These are phyloP conservation scores for Rutstroemia sp. DNA, from an alignment of 2,329 filamentous ascomycete genomes.

Conservation along the genomic window DNA sequence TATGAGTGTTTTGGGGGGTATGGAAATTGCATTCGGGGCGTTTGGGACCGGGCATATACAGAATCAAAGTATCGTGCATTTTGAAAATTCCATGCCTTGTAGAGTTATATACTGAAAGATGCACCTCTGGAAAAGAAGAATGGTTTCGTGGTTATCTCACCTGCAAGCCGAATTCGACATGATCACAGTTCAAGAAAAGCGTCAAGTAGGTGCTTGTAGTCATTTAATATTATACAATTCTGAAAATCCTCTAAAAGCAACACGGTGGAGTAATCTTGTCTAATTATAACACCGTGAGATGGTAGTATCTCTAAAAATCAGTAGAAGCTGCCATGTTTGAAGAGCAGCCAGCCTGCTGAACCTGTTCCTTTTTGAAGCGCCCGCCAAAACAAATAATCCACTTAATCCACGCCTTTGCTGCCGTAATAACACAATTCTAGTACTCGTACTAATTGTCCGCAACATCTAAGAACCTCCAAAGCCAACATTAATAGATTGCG, in stretches of 20 bases:
- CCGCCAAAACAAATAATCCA: not conserved
- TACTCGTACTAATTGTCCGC: not conserved
- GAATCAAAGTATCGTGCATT: not conserved
- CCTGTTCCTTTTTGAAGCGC: not conserved
- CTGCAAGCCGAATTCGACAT: too few relatives aligned
- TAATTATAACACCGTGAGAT: not conserved
- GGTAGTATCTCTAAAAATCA: not conserved
- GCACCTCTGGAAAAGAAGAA: too few relatives aligned
- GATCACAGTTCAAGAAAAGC: too few relatives aligned
- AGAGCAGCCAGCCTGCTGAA: not conserved
- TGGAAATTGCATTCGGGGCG: conserved; percentile 3
- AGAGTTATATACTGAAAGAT: too few relatives aligned
- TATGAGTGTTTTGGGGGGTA: conserved; percentile 1
- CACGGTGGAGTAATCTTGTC: not conserved
- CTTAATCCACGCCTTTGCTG: not conserved
- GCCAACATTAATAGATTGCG: conserved; percentile 21
- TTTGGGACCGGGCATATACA: not conserved
- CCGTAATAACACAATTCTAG: not conserved
- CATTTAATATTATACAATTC: not conserved
- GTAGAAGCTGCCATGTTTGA: not conserved
- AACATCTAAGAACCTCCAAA: conserved; percentile 12
- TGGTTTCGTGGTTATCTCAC: too few relatives aligned
- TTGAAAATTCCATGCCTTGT: too few relatives aligned
- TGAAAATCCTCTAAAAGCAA: not conserved
- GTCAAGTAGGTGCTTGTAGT: not conserved